Evolutionary conservation across 176 grass and related monocot genomes (phyloP), one percentile per base, ranked within the genome.

Genomic region (Carex pumila): DNA sequence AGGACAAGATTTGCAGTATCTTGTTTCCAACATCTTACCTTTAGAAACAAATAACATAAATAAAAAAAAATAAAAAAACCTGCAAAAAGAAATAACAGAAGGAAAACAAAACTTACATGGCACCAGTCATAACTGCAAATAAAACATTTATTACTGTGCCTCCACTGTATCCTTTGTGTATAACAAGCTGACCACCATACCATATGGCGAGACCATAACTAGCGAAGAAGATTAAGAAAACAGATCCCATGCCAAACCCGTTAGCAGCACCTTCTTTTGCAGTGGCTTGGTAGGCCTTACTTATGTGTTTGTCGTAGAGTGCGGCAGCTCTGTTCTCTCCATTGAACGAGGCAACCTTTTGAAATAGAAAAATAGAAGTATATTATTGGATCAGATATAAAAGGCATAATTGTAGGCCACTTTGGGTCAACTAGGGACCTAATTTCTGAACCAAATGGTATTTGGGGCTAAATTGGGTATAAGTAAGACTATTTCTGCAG

Each of bases 271-370:
- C 77, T 80, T 80, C 77, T 80, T 80, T 80, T 60, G 77, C 77
- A 1, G 77, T 58, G 29, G 77, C 77, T 80, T 58, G n/a, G 34
- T 59, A 61, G 53, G 77, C 15, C 29, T 39, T 80, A 41, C 14
- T 15, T 61, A 80, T 61, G 50, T 80, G 57, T 36, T 61, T 61
- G 25, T 80, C 77, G 12, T 80, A 80, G 7, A 80, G 34, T 4
- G 77, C 7, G 1, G 61, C 17, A 36, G 77, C 77, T 61, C 13
- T 80, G 13, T 61, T 54, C 45, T 80, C 77, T 32, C 77, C 77
- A 34, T 80, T 80, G 57, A 80, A 80, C 36, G 77, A 80, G 6
- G 77, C 30, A 80, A 80, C 77, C 77, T 80, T 58, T 80, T 80
- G 54, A 80, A 29, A 80, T 32, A 60, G 17, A 80, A 80, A 55